phyloP scores from a whole-genome alignment of 495 filamentous ascomycete genomes.

The Penicillium longicatenatum region DNA sequence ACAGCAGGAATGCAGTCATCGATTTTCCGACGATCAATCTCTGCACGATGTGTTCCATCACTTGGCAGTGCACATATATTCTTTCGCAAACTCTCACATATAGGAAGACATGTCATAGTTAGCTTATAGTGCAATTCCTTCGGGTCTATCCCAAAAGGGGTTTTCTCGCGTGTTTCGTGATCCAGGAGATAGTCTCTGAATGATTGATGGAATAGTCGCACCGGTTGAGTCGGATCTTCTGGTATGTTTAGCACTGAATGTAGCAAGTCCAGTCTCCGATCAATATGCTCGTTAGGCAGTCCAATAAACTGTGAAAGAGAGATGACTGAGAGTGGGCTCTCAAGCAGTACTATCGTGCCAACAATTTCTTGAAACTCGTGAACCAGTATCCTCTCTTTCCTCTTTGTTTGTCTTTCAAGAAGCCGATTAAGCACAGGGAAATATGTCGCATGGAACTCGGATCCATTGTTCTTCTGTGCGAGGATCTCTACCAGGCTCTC shows the following conservation, averaged over 20 bases:
- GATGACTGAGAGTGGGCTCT: background rate
- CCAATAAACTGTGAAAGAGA: conserved; percentile 5
- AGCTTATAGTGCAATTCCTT: conserved; percentile 3
- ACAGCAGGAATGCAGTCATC: conserved; percentile 24
- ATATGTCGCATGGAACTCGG: no score
- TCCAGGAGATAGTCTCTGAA: conserved; percentile 13
- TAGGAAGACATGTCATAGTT: conserved; percentile 26
- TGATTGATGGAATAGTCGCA: conserved; percentile 8
- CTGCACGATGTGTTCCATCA: conserved; percentile 22
- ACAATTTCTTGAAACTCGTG: conserved; percentile 1
- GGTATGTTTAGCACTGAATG: conserved; percentile 3
- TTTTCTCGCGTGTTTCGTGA: background rate
- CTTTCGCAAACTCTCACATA: conserved; percentile 18
- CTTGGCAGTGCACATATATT: conserved; percentile 38
- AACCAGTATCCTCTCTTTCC: no score
- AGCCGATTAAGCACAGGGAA: no score
- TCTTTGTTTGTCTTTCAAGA: no score
- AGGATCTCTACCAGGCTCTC: no score
- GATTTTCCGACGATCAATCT: conserved; percentile 26
- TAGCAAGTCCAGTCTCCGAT: background rate
- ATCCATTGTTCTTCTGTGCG: no score
- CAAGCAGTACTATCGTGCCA: background rate
- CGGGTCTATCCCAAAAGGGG: conserved; percentile 16
- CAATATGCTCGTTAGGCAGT: background rate
- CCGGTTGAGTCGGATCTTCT: background rate